Evolutionary conservation across 169 alveolate genomes (phyloP), one percentile per base, ranked within the genome.

Genomic region (Babesia ovis): DNA sequence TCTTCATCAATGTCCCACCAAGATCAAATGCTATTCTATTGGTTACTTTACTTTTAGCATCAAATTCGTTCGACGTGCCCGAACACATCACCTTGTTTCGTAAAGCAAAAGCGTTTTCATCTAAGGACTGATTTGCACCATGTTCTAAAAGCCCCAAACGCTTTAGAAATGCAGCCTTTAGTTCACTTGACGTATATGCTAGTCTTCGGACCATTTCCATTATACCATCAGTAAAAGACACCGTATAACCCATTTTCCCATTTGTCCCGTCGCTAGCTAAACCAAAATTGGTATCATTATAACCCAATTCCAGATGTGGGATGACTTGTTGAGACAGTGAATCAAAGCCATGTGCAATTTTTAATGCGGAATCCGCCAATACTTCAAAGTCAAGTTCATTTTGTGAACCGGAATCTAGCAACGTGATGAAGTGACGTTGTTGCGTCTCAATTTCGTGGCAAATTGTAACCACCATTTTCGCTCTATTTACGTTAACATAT

Each of bases 1-100:
- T 22, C 67, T 80, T 80, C 12, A 61, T 23, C 23, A 80, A 74
- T 4, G 84, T 80, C 0, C 88, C 88, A 20, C 88, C 88, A 0
- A 80, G 67, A 74, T 80, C 88, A 50, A 80, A 25, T 29, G 88
- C 51, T n/a, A 77, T 14, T 29, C 50, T 27, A n/a, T 29, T 46
- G 23, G 31, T 23, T 3, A 31, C 4, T 2, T 2, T 23, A 48
- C 56, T 23, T 0, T n/a, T 6, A n/a, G 46, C 9, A 5, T 20
- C 56, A 16, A 18, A 16, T 9, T 23, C 57, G 14, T 31, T 25
- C n/a, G 42, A 0, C 11, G 16, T 4, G 37, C n/a, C 25, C 32
- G 32, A 16, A 20, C 11, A 23, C 12, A 55, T 27, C 23, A 20
- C 12, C n/a, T 4, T 14, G 4, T 20, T 32, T 48, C 0, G 11